Evolutionary conservation across 768 basidiomycete genomes (phyloP), one percentile per base, ranked within the genome.

Genomic region (Termitomyces sp.): DNA sequence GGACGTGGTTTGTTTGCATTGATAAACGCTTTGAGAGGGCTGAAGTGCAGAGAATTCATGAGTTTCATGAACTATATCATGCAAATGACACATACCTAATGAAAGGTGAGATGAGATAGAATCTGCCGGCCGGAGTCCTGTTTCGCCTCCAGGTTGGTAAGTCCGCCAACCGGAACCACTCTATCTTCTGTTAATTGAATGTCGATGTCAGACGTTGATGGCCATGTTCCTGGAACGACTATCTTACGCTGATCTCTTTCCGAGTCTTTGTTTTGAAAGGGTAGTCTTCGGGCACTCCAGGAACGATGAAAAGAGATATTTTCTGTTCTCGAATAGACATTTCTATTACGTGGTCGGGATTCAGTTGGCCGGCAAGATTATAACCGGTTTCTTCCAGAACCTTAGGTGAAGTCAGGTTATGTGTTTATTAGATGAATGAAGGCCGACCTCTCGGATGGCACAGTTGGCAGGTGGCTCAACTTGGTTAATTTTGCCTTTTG

Each of bases 401-500:
- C 95, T 98, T 8, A 21, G 25, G 29, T 21, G 53, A 60, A 50
- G 8, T 46, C 21, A 16, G 54, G 65, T 60, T 38, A 32, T 23
- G n/a, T 32, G 44, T 35, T 42, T 27, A 10, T 25, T 25, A 23
- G 21, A 21, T 47, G n/a, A 41, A 35, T 23, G 53, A 52, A 57
- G 8, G 10, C 83, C 54, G 60, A 95, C 96, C 77, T 99, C 97
- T 70, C 97, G 86, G 53, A 91, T 80, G 2, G 96, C 97, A 72
- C 97, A 99, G 54, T 80, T 81, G 48, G 82, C 80, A 55, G 87
- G 82, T 8, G 88, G 84, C 69, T 99, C 97, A 58, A 90, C 83
- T 69, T 95, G 88, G 65, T 99, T 99, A 71, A 98, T 98, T 75
- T 99, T 99, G n/a, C 97, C 97, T 69, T 96, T 92, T 7, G 97